Conservation (phyloP, 208 protist genomes). For the Leishmania amazonensis region DNA sequence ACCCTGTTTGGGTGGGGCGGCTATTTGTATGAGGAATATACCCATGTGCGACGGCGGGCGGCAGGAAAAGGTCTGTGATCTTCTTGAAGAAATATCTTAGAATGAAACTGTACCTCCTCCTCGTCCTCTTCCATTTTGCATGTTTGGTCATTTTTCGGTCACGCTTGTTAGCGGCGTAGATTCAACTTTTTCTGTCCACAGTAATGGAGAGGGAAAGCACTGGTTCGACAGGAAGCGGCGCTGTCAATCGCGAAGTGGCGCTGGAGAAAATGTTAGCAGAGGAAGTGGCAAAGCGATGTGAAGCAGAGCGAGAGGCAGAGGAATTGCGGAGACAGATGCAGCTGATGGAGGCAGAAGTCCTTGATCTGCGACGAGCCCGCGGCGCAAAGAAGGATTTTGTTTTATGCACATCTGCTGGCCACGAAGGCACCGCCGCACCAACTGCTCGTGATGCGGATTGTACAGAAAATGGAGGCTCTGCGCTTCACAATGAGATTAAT, state of each 20-base stretch:
- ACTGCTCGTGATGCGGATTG: not conserved
- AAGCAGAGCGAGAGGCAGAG: not conserved
- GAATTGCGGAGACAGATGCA: not conserved
- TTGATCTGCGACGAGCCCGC: not conserved
- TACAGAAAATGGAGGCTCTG: not conserved
- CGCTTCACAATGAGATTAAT: conserved; percentile 41
- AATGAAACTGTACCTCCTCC: not conserved
- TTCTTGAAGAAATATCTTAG: too few relatives aligned
- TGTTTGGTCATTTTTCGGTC: not conserved
- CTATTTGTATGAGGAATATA: not conserved
- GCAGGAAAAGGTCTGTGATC: too few relatives aligned
- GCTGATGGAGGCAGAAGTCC: not conserved
- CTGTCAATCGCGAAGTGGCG: not conserved
- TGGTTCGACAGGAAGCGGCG: not conserved
- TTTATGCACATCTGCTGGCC: too few relatives aligned
- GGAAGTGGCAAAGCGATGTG: not conserved
- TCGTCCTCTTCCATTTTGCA: not conserved
- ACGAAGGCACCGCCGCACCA: not conserved
- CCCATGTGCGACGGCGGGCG: too few relatives aligned
- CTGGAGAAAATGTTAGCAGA: not conserved
- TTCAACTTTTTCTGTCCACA: not conserved
- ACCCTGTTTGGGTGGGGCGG: not conserved
- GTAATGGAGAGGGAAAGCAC: not conserved
- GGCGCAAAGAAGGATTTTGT: too few relatives aligned
- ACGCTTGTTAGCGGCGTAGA: too few relatives aligned